Conservation (phyloP, 2,329 filamentous ascomycete species). For the Nannizziopsis barbatae region DNA sequence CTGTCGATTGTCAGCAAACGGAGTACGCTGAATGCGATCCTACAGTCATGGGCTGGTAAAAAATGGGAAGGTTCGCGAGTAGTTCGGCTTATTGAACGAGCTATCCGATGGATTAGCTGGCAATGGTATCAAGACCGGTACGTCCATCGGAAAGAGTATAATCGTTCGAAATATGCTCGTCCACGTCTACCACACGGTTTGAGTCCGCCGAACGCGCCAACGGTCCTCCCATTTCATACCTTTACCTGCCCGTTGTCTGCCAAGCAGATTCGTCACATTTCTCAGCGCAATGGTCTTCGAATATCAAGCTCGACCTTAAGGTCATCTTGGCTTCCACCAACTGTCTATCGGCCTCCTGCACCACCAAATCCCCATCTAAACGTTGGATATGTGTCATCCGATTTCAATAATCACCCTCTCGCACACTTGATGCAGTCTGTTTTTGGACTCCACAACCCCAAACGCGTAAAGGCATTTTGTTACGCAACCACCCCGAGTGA, state of each 20-base stretch:
- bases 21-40: conserved; percentile 26
- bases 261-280: conserved; percentile 84
- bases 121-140: conserved; percentile 82
- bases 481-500: conserved; percentile 93
- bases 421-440: conserved; percentile 98
- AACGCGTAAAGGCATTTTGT: conserved; percentile 71
- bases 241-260: conserved; percentile 91
- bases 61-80: conserved; percentile 83
- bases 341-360: conserved; percentile 71
- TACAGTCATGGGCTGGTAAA: conserved; percentile 55
- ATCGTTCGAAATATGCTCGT: conserved; percentile 53
- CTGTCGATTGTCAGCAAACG: conserved; percentile 20
- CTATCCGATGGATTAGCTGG: conserved; percentile 64
- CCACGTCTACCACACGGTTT: conserved; percentile 63
- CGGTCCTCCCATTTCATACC: conserved; percentile 91
- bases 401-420: conserved; percentile 96
- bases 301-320: conserved; percentile 85
- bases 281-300: conserved; percentile 82
- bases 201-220: conserved; percentile 75
- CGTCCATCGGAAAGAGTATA: conserved; percentile 47
- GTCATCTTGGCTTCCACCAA: conserved; percentile 70
- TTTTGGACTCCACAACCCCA: conserved; percentile 74
- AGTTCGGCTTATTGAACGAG: conserved; percentile 72
- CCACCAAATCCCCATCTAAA: conserved; percentile 77
- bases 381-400: conserved; percentile 91